phyloP scores from a whole-genome alignment of 2,329 filamentous ascomycete species.

The Rutstroemia sp. region DNA sequence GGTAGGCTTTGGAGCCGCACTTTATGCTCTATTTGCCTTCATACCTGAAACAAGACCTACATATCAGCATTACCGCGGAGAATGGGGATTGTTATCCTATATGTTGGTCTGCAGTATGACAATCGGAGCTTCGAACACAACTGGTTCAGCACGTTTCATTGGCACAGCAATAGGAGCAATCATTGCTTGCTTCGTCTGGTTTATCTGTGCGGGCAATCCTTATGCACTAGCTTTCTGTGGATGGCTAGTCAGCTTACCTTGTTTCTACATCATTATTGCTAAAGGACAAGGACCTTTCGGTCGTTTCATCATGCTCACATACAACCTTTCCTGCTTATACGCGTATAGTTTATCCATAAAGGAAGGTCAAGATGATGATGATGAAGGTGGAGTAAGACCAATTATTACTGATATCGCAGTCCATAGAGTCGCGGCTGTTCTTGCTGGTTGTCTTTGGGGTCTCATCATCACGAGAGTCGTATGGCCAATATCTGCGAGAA shows the following conservation, averaged over 20 bases:
- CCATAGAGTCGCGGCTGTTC: slow-evolving; percentile 81
- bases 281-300: slow-evolving; percentile 82
- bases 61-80: slow-evolving; percentile 84
- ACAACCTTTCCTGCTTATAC: slow-evolving; percentile 92
- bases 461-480: slow-evolving; percentile 82
- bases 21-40: slow-evolving; percentile 88
- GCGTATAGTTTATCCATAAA: slow-evolving; percentile 80
- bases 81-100: slow-evolving; percentile 94
- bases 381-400: slow-evolving; percentile 78
- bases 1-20: slow-evolving; percentile 79
- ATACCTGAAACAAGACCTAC: slow-evolving; percentile 68
- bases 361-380: slow-evolving; percentile 75
- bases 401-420: slow-evolving; percentile 81
- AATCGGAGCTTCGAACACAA: slow-evolving; percentile 91
- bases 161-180: slow-evolving; percentile 78
- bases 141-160: slow-evolving; percentile 75
- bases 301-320: slow-evolving; percentile 88
- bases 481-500: slow-evolving; percentile 87
- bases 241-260: slow-evolving; percentile 71
- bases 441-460: slow-evolving; percentile 84
- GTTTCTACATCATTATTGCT: slow-evolving; percentile 84
- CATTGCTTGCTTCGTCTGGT: slow-evolving; percentile 72
- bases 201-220: slow-evolving; percentile 65
- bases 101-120: slow-evolving; percentile 99
- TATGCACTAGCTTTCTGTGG: slow-evolving; percentile 72